phyloP scores from a whole-genome alignment of 1,139 yeast genomes.

The Wickerhamiella infanticola region DNA sequence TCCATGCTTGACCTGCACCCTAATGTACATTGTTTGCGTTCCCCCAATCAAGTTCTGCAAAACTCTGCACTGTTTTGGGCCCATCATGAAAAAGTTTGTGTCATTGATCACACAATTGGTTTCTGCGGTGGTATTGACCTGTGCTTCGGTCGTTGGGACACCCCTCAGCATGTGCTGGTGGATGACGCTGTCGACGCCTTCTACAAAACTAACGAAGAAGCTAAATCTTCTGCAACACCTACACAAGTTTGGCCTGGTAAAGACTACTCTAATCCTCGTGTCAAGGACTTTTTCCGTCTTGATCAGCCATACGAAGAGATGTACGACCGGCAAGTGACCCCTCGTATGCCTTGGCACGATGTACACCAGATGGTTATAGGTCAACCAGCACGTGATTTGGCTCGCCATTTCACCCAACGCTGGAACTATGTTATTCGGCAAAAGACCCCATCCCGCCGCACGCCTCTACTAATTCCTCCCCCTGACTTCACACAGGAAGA shows the following conservation, averaged over 20 bases:
- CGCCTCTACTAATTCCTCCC: constrained; percentile 88
- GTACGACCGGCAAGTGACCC: constrained; percentile 68
- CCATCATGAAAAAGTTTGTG: constrained; percentile 86
- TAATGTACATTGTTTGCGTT: constrained; percentile 78
- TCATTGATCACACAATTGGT: constrained; percentile 76
- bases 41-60: constrained; percentile 89
- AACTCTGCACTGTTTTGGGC: constrained; percentile 91
- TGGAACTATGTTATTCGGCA: constrained; percentile 92
- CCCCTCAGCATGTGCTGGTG: constrained; percentile 81
- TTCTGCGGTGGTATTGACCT: constrained; percentile 92
- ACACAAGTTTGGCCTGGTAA: constrained; percentile 85
- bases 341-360: constrained; percentile 99
- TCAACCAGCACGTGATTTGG: constrained; percentile 84
- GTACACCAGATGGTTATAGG: constrained; percentile 93
- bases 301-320: constrained; percentile 83
- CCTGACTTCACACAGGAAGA: constrained; percentile 70
- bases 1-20: constrained; percentile 73
- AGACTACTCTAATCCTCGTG: constrained; percentile 92
- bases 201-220: constrained; percentile 18
- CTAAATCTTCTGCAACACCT: constrained; percentile 9
- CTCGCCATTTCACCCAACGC: constrained; percentile 91
- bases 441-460: constrained; percentile 83
- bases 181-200: constrained; percentile 47
- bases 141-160: constrained; percentile 91
- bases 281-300: constrained; percentile 65